phyloP scores from a whole-genome alignment of 306 rosid species.

The Fragaria iinumae region DNA sequence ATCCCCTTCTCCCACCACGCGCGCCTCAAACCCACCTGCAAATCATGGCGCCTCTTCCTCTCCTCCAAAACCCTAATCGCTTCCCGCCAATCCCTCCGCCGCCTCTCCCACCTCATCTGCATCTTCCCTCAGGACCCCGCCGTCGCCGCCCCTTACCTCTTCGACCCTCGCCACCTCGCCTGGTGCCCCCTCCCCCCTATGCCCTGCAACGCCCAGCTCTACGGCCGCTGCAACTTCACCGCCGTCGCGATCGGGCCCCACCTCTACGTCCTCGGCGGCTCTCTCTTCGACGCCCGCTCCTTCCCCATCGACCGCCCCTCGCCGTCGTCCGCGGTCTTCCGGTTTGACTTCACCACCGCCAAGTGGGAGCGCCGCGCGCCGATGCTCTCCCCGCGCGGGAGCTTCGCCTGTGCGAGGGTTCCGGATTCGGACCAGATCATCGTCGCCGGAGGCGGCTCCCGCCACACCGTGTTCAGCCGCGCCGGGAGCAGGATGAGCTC shows the following conservation, averaged over 20 bases:
- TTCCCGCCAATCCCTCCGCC: constrained; percentile 38
- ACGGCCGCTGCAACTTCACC: constrained; percentile 81
- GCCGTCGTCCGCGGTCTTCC: constrained; percentile 46
- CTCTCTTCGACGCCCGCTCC: constrained; percentile 85
- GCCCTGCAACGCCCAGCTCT: constrained; percentile 73
- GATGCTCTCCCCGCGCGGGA: constrained; percentile 73
- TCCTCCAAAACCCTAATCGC: constrained; percentile 52
- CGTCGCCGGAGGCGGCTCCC: constrained; percentile 86
- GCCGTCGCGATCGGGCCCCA: constrained; percentile 53
- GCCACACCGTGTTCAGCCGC: constrained; percentile 66
- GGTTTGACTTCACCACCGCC: constrained; percentile 48
- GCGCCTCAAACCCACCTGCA: constrained; percentile 64
- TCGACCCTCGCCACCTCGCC: constrained; percentile 59
- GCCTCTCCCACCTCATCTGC: constrained; percentile 55
- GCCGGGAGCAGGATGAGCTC: constrained; percentile 68
- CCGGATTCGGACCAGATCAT: constrained; percentile 37
- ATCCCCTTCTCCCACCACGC: constrained; percentile 58
- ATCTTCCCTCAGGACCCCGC: constrained; percentile 79
- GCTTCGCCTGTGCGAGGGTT: constrained; percentile 70
- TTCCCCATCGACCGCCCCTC: constrained; percentile 83
- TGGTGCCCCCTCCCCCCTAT: constrained; percentile 78
- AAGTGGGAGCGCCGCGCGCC: constrained; percentile 58
- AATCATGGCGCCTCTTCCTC: constrained; percentile 60
- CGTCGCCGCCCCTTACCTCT: constrained; percentile 58
- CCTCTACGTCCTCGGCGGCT: constrained; percentile 72